phyloP scores from a whole-genome alignment of 2,329 filamentous ascomycete genomes.

The Paraphaeosphaeria sporulosa region DNA sequence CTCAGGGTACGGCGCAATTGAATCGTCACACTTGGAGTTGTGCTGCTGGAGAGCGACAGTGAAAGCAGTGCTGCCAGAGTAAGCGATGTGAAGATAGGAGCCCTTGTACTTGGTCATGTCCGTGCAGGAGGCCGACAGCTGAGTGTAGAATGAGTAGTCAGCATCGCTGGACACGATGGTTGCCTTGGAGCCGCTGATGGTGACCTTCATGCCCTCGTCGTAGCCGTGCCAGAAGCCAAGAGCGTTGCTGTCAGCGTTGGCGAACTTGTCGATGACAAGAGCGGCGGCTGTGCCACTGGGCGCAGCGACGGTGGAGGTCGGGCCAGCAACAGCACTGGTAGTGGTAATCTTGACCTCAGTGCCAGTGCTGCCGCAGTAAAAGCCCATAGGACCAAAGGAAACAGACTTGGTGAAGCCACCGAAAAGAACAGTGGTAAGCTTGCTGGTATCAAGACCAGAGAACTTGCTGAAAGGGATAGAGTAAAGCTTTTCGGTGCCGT shows the following conservation, averaged over 20 bases:
- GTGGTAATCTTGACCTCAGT: conserved; percentile 59
- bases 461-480: conserved; percentile 64
- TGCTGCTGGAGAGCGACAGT: conserved; percentile 72
- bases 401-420: conserved; percentile 56
- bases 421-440: conserved; percentile 63
- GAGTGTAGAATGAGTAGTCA: conserved; percentile 68
- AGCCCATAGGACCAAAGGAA: conserved; percentile 64
- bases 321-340: conserved; percentile 50
- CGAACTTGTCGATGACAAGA: conserved; percentile 69
- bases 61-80: conserved; percentile 68
- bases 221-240: conserved; percentile 71
- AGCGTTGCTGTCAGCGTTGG: conserved; percentile 61
- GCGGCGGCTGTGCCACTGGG: conserved; percentile 58
- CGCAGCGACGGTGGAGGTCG: conserved; percentile 59
- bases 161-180: conserved; percentile 66
- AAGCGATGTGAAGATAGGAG: conserved; percentile 71
- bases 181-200: conserved; percentile 61
- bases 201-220: conserved; percentile 65
- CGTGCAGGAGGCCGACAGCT: conserved; percentile 63
- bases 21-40: conserved; percentile 66
- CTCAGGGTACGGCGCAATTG: conserved; percentile 67
- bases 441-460: conserved; percentile 58
- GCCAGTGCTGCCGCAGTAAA: conserved; percentile 64
- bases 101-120: conserved; percentile 63
- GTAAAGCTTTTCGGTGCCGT: conserved; percentile 67